phyloP scores from a whole-genome alignment of 257 asterid genomes.

The Solanum rostratum region DNA sequence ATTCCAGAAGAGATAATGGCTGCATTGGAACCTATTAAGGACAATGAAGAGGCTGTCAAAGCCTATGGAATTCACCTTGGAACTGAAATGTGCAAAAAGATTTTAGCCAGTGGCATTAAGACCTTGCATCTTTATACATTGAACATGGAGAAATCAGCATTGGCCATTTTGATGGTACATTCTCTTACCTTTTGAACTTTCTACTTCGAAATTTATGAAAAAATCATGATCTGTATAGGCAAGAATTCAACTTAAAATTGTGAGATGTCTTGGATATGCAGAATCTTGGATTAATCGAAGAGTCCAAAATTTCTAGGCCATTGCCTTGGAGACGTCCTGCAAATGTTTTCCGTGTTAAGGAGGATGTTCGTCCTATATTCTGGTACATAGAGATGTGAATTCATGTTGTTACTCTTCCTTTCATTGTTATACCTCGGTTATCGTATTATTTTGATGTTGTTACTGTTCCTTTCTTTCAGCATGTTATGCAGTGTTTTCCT shows the following conservation, averaged over 20 bases:
- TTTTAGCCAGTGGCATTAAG: conserved; percentile 82
- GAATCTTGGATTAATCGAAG: conserved; percentile 95
- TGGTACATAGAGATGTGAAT: conserved; percentile 34
- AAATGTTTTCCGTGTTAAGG: conserved; percentile 67
- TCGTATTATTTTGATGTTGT: not conserved
- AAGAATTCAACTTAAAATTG: not conserved
- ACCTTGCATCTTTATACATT: conserved; percentile 81
- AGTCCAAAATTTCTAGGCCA: conserved; percentile 73
- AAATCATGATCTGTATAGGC: not conserved
- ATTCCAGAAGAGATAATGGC: conserved; percentile 81
- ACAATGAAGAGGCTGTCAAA: conserved; percentile 96
- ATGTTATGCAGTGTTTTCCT: not conserved
- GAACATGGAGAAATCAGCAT: conserved; percentile 97
- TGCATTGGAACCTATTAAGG: conserved; percentile 96
- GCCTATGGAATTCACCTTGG: conserved; percentile 94
- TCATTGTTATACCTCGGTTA: not conserved
- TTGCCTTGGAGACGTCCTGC: conserved; percentile 98
- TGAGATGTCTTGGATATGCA: conserved; percentile 23
- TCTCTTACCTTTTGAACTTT: conserved; percentile 1
- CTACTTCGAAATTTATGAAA: conserved; percentile 1
- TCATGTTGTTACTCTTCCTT: not conserved
- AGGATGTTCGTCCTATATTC: conserved; percentile 94
- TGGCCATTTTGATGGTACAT: conserved; percentile 84
- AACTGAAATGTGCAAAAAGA: conserved; percentile 98
- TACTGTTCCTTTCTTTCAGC: not conserved